These are phyloP conservation scores for Aspergillus olivimuriae DNA, from an alignment of 495 filamentous ascomycete genomes.

Conservation along the genomic window DNA sequence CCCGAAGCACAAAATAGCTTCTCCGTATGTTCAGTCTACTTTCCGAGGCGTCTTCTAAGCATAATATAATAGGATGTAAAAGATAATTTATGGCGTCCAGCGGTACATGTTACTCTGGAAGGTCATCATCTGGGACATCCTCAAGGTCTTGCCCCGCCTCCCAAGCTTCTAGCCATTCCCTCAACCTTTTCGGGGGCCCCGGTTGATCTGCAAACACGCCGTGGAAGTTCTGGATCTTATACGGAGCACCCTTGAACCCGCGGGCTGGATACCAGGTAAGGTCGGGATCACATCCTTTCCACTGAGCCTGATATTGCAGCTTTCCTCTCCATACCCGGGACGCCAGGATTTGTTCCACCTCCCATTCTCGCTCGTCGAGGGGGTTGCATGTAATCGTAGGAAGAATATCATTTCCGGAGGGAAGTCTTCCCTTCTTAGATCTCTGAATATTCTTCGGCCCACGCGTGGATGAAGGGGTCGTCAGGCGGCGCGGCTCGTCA, in stretches of 20 bases:
- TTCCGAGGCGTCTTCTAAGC: too few relatives aligned
- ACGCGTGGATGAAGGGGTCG: constrained; percentile 1
- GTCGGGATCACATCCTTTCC: constrained; percentile 1
- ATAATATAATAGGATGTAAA: too few relatives aligned
- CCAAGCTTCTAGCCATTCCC: constrained; percentile 2
- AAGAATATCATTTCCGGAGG: neutral
- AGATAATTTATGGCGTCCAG: too few relatives aligned
- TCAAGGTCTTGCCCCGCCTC: neutral
- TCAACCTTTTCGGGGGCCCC: constrained; percentile 3
- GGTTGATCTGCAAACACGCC: neutral
- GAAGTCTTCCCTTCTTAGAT: neutral
- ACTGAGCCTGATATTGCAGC: too few relatives aligned
- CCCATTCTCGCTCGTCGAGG: too few relatives aligned
- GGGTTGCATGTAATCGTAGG: neutral
- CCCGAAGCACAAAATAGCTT: too few relatives aligned
- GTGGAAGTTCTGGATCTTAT: too few relatives aligned
- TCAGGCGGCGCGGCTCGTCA: neutral
- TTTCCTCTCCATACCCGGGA: too few relatives aligned
- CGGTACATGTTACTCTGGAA: too few relatives aligned
- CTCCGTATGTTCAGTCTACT: too few relatives aligned
- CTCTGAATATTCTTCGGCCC: constrained; percentile 1
- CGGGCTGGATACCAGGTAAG: constrained; percentile 2
- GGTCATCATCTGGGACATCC: constrained; percentile 1
- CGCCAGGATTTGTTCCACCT: too few relatives aligned
- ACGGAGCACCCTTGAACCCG: constrained; percentile 5